Base-by-base conservation (phyloP, 768 basidiomycete genomes). In the Tylopilus rubrobrunneus region DNA sequence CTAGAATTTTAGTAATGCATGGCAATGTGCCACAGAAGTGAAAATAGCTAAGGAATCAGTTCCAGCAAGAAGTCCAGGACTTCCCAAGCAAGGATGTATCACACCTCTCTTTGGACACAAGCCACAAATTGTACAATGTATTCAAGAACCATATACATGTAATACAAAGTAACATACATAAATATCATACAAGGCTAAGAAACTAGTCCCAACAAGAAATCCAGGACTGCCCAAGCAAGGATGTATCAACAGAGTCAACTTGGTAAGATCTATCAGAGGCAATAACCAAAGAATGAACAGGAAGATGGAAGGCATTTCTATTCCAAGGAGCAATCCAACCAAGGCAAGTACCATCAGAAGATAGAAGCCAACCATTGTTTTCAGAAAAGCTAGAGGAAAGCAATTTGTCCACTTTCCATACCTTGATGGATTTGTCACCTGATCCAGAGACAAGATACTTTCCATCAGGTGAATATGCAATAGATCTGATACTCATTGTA, bases 311-410 rank as follows among this genome's bases (percentile, higher is more conserved):
- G 8, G 2, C 10, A 44, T 37, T 9, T 4, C 45, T 55, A 29
- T 42, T 46, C 56, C 56, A 57, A 43, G 56, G 48, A 33, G 53
- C 27, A 27, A 55, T 10, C 55, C 55, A 53, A 2, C 41, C 41
- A 42, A 23, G 23, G 21, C 19, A 42, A 42, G 41, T 8, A 19
- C 21, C 34, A 17, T 42, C 5, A 39, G 45, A 55, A 25, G 45
- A 55, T 19, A 50, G 45, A 27, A 57, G 45, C 57, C 50, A 58
- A 17, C 57, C n/a, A 52, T 52, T 17, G 1, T 34, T 5, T 1
- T 40, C 9, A 41, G 57, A 12, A 36, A 41, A 7, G 34, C 14
- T 27, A 56, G n/a, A n/a, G 21, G 37, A 52, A 17, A 0, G 19
- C 48, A 27, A 0, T 45, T 37, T 28, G 41, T 21, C 7, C 7